Base-by-base conservation (phyloP, 495 filamentous ascomycete genomes). In the Achaetomiella virescens region DNA sequence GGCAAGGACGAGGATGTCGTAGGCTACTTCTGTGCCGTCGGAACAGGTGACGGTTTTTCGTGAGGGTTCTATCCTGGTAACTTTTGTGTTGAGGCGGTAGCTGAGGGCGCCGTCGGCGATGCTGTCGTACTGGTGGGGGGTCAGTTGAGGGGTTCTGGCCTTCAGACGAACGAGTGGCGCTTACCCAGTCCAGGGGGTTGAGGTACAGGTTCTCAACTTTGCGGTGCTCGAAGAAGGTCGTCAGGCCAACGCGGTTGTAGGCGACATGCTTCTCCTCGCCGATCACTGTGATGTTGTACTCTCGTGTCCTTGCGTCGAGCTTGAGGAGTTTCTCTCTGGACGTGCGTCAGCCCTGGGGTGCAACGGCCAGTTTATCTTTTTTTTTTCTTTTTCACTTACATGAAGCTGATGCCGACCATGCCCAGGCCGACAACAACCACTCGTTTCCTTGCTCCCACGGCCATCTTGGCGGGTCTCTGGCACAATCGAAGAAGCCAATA, bases 241-340 rank as follows among this genome's bases (percentile, higher is more conserved):
- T 96, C 37, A 97, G 78, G n/a, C 92, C 92, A 20, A 97, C 92
- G 46, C 92, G 87, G 64, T 97, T 97, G 71, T 97, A 97, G 2
- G 92, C 92, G 57, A 96, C 72, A 72, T 97, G 87, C 1, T 86
- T 74, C 66, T 97, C 92, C 64, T 97, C 92, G 64, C 92, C 92
- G 66, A 97, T 88, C 33, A 96, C 91, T 9, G 91, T 75, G 43
- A 97, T 82, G 65, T 95, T 84, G 67, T 89, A 96, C 69, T 90
- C 85, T 31, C 84, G 78, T 55, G 82, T 68, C 60, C 87, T 84
- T 0, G 81, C 81, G 66, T 96, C 91, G 41, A 88, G 82, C 61
- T 96, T 96, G 65, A 96, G 78, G 27, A 96, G 68, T 71, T 96
- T 96, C 70, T 97, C 92, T 58, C 89, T 69, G 50, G 15, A 36